A percentile compares a stretch with the other conserved stretches of the same genome.
Evolutionary conservation across 2,329 filamentous ascomycete genomes (phyloP).

Genomic region (Neoarthrinium moseri): DNA sequence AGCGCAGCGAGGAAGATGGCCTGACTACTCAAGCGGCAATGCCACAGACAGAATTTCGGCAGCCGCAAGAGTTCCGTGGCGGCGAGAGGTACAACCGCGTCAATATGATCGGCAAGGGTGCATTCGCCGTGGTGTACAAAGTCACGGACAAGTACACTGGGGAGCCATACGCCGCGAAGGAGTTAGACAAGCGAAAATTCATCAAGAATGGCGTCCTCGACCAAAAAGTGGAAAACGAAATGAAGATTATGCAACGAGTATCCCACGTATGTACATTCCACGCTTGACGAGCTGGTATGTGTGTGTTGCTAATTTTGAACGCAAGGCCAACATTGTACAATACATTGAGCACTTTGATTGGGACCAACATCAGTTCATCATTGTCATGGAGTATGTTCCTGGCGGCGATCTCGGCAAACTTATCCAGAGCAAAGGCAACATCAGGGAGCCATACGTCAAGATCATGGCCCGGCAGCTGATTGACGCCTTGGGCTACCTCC

Average conservation of each 20-base stretch:
- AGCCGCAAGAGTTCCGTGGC: slow-evolving; percentile 73
- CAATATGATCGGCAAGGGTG: slow-evolving; percentile 82
- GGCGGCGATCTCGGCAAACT: slow-evolving; percentile 80
- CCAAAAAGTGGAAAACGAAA: slow-evolving; percentile 92
- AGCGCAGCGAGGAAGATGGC: slow-evolving; percentile 7
- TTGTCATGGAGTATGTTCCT: slow-evolving; percentile 92
- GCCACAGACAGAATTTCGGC: slow-evolving; percentile 22
- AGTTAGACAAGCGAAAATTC: slow-evolving; percentile 88
- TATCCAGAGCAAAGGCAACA: slow-evolving; percentile 57
- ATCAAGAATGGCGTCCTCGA: slow-evolving; percentile 90
- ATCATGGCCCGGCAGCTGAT: slow-evolving; percentile 75
- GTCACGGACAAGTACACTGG: slow-evolving; percentile 85
- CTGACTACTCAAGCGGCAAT: neutral
- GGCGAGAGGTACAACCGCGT: slow-evolving; percentile 82
- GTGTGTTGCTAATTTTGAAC: no score
- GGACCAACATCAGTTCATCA: slow-evolving; percentile 81
- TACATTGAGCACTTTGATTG: slow-evolving; percentile 89
- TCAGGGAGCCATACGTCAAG: slow-evolving; percentile 69
- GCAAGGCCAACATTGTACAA: slow-evolving; percentile 84
- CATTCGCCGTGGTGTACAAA: slow-evolving; percentile 92
- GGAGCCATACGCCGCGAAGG: slow-evolving; percentile 83
- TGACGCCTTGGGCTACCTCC: slow-evolving; percentile 81
- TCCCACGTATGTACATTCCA: slow-evolving; percentile 72
- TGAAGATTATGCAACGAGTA: slow-evolving; percentile 89
- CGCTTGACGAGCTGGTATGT: no score